Percentiles rank a stretch among this genome's conserved stretches.
These are phyloP conservation scores for Fraxinus ornus DNA, from an alignment of 305 asterid species.

Conservation along the genomic window DNA sequence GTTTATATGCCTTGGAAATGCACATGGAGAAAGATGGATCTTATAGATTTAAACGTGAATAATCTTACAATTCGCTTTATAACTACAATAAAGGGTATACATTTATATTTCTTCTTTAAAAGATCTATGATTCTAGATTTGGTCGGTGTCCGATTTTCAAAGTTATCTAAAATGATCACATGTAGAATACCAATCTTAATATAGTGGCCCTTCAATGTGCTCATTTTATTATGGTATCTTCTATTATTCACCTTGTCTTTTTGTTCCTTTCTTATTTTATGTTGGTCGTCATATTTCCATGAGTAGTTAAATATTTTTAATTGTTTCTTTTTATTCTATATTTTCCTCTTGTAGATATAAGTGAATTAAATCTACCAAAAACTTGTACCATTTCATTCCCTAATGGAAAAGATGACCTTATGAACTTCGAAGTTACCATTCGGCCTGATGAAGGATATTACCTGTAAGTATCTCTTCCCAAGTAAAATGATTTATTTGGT, in stretches of 20 bases:
- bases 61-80: neutral
- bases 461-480: slow-evolving; percentile 44
- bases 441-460: slow-evolving; percentile 96
- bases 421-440: slow-evolving; percentile 95
- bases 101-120: neutral
- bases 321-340: slow-evolving; percentile 12
- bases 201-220: slow-evolving; percentile 14
- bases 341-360: slow-evolving; percentile 60
- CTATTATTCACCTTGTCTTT: neutral
- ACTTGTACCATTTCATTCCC: slow-evolving; percentile 86
- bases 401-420: slow-evolving; percentile 91
- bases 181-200: neutral
- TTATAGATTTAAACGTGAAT: neutral
- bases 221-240: neutral
- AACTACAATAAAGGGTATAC: neutral
- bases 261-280: neutral
- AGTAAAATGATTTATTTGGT: neutral
- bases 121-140: neutral
- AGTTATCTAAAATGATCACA: neutral
- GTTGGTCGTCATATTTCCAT: neutral
- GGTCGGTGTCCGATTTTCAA: neutral
- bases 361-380: slow-evolving; percentile 80
- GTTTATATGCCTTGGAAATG: neutral
- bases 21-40: neutral
- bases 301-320: neutral